Evolutionary conservation across 129 eudicot genomes (phyloP).

Genomic region (Silybum marianum): DNA sequence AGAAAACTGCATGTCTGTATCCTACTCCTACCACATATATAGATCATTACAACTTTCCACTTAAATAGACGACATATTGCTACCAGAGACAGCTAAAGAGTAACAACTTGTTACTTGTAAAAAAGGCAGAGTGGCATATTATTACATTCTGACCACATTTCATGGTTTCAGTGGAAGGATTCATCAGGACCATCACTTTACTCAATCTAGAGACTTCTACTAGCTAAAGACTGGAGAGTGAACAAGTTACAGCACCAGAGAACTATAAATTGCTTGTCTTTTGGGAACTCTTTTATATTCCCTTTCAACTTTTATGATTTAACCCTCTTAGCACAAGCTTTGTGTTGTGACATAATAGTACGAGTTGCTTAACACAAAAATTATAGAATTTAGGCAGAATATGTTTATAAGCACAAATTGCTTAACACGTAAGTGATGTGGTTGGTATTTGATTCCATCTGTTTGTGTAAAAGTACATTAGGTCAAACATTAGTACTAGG

Average conservation of each 20-base stretch:
- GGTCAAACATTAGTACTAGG: background rate
- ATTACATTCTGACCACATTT: slow-evolving; percentile 15
- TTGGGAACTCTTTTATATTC: background rate
- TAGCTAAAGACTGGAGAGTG: background rate
- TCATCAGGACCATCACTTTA: background rate
- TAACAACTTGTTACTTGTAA: slow-evolving; percentile 8
- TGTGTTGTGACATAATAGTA: background rate
- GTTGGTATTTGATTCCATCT: background rate
- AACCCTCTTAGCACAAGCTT: slow-evolving; percentile 1
- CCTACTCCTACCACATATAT: background rate
- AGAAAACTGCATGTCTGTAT: background rate
- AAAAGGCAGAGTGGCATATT: background rate
- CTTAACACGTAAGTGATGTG: background rate
- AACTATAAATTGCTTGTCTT: background rate
- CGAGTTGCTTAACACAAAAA: background rate
- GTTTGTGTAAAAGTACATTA: background rate
- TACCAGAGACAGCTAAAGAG: slow-evolving; percentile 9
- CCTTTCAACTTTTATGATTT: background rate
- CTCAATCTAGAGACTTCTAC: background rate
- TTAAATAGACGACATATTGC: background rate
- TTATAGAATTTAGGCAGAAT: background rate
- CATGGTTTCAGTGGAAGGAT: slow-evolving; percentile 5
- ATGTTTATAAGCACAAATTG: background rate
- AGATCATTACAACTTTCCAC: background rate
- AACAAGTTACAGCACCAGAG: background rate